phyloP scores from a whole-genome alignment of 2,329 filamentous ascomycete species.

The Arthrinium puccinioides region DNA sequence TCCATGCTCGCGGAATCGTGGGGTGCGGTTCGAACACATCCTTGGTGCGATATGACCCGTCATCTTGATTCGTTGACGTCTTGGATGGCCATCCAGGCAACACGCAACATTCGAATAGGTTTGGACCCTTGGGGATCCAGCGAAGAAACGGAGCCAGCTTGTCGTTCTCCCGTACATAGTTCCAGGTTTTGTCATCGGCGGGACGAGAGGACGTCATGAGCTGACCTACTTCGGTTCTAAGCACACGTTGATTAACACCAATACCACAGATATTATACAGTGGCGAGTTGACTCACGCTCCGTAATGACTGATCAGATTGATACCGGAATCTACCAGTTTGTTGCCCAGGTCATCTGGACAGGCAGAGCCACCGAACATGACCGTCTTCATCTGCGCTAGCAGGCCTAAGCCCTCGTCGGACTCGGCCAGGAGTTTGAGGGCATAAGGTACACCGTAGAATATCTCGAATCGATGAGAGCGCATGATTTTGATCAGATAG shows the following conservation, averaged over 20 bases:
- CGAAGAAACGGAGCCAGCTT: conserved; percentile 28
- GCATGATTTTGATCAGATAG: conserved; percentile 37
- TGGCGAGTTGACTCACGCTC: conserved; percentile 31
- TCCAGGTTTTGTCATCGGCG: conserved; percentile 48
- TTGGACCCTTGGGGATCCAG: conserved; percentile 23
- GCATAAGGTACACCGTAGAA: conserved; percentile 58
- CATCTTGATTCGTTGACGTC: conserved; percentile 21
- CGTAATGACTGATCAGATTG: conserved; percentile 49
- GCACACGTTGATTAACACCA: too few relatives aligned
- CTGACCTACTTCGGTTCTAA: conserved; percentile 50
- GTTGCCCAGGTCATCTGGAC: conserved; percentile 53
- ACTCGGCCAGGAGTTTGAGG: conserved; percentile 55
- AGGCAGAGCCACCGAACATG: conserved; percentile 46
- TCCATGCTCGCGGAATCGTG: conserved; percentile 25
- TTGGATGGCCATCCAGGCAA: conserved; percentile 30
- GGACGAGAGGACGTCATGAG: conserved; percentile 53
- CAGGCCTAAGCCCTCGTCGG: conserved; percentile 41
- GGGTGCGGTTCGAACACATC: conserved; percentile 28
- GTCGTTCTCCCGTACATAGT: conserved; percentile 45
- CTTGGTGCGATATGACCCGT: conserved; percentile 26
- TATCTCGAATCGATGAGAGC: conserved; percentile 37
- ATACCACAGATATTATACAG: too few relatives aligned
- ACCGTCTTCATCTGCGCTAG: not conserved
- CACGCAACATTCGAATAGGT: conserved; percentile 29
- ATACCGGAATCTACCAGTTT: conserved; percentile 43